A percentile compares a stretch with the other conserved stretches of the same genome.
Conservation (phyloP, 257 asterid species). For the Nicotiana attenuata region DNA sequence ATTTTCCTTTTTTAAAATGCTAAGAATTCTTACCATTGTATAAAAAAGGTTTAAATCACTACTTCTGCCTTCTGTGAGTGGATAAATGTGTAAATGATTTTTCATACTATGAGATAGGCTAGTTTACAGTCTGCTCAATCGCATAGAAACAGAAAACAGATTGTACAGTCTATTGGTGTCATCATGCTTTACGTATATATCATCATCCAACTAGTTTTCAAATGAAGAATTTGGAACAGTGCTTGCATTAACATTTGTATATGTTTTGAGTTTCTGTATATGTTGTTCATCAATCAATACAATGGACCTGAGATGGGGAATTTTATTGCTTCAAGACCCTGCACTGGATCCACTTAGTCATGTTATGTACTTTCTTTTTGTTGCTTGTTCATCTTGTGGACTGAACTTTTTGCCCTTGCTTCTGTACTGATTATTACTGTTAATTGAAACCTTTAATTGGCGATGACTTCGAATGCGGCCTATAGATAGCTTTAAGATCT, state of each 20-base stretch:
- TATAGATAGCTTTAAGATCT: not conserved
- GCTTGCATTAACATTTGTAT: not conserved
- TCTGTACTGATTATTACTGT: not conserved
- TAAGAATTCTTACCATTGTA: not conserved
- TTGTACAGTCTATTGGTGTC: not conserved
- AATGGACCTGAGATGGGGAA: not conserved
- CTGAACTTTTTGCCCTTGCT: not conserved
- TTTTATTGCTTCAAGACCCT: not conserved
- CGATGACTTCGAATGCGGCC: not conserved
- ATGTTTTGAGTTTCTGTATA: not conserved
- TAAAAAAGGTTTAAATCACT: not conserved
- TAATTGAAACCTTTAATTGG: not conserved
- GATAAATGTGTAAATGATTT: not conserved
- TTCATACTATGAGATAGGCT: not conserved
- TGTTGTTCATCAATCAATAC: not conserved
- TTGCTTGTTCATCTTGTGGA: not conserved
- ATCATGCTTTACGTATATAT: not conserved
- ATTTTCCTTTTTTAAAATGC: not conserved
- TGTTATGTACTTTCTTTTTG: not conserved
- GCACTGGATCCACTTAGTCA: not conserved
- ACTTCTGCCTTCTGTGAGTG: slow-evolving; percentile 4
- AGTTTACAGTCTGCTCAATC: not conserved
- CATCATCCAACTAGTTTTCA: not conserved
- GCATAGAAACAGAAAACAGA: not conserved
- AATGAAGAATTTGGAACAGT: not conserved